phyloP scores from a whole-genome alignment of 1,284 basidiomycete species.

The Bondarzewia mesenterica region DNA sequence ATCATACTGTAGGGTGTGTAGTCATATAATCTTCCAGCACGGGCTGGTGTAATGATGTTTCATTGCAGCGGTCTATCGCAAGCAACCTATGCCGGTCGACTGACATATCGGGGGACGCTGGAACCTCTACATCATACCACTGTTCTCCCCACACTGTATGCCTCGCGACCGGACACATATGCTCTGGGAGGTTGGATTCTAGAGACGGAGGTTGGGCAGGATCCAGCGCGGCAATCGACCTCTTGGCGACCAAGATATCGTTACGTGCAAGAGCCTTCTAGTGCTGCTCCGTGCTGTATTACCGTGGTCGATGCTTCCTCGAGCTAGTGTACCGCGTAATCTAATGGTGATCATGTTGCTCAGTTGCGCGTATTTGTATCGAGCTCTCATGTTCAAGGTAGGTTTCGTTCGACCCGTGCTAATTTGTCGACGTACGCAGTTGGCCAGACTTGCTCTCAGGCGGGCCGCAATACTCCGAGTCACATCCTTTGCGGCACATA shows the following conservation, averaged over 20 bases:
- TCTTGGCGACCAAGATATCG: conserved; percentile 31
- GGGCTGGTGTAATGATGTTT: neutral
- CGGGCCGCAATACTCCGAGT: too few species aligned
- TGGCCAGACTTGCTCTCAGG: too few species aligned
- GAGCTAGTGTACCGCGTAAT: too few species aligned
- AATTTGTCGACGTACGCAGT: too few species aligned
- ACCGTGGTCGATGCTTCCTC: conserved; percentile 29
- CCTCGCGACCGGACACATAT: conserved; percentile 60
- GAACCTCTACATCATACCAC: conserved; percentile 36
- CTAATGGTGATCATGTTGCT: too few species aligned
- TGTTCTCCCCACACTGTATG: conserved; percentile 45
- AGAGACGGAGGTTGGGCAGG: conserved; percentile 53
- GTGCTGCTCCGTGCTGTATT: conserved; percentile 28
- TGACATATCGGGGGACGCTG: conserved; percentile 50
- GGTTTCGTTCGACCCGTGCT: too few species aligned
- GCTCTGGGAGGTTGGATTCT: conserved; percentile 53
- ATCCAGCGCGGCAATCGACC: conserved; percentile 6
- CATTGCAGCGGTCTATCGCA: conserved; percentile 31
- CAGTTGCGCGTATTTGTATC: too few species aligned
- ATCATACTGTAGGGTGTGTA: conserved; percentile 29
- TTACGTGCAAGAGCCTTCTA: conserved; percentile 42
- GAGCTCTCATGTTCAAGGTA: too few species aligned
- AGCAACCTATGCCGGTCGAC: conserved; percentile 50
- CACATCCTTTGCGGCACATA: too few species aligned
- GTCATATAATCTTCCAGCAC: conserved; percentile 3